phyloP scores from a whole-genome alignment of 805 yeast genomes.

The Millerago galiae region DNA sequence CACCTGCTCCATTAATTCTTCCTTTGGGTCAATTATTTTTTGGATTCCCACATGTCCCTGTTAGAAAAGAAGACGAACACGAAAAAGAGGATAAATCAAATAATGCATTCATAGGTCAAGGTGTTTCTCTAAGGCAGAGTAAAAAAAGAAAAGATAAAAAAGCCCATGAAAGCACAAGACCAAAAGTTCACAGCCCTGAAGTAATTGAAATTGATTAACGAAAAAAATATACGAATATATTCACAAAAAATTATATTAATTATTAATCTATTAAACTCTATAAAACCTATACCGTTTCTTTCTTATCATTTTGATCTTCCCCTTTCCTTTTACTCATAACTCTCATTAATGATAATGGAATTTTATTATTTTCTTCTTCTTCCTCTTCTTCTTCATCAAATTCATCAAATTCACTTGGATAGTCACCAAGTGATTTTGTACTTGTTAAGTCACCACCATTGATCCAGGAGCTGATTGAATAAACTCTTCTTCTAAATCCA shows the following conservation, averaged over 20 bases:
- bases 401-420: constrained; percentile 7
- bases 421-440: constrained; percentile 23
- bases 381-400: constrained; percentile 9
- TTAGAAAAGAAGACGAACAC: constrained; percentile 30
- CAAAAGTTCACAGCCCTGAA: constrained; percentile 68
- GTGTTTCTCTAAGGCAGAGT: constrained; percentile 68
- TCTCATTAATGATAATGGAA: constrained; percentile 34
- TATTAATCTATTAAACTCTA: not conserved
- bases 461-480: constrained; percentile 30
- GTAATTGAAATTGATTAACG: constrained; percentile 62
- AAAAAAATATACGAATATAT: constrained; percentile 1
- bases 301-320: not conserved
- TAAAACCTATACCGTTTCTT: not conserved
- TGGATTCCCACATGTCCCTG: constrained; percentile 72
- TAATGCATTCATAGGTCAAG: constrained; percentile 52
- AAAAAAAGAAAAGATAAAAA: constrained; percentile 61
- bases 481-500: constrained; percentile 29
- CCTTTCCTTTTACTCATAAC: constrained; percentile 24
- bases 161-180: constrained; percentile 48
- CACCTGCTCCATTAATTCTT: constrained; percentile 64
- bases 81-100: constrained; percentile 18
- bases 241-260: not conserved
- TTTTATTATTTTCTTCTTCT: not conserved
- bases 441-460: constrained; percentile 18
- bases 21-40: constrained; percentile 88